A percentile compares a stretch with the other conserved stretches of the same genome.
Conservation (phyloP, 2,329 filamentous ascomycete species). For the Alternaria postmessia region DNA sequence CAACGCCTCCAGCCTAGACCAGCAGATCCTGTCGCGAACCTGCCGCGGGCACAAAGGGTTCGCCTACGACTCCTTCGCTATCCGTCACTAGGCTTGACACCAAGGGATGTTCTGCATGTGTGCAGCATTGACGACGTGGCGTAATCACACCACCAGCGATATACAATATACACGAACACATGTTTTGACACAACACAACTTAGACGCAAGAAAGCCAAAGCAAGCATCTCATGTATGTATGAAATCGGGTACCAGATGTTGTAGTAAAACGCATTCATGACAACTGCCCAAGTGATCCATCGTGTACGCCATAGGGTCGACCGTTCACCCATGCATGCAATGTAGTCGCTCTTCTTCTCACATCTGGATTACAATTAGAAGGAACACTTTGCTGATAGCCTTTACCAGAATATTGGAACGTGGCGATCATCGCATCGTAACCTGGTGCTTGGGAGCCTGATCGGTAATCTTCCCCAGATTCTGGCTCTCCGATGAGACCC, state of each 20-base stretch:
- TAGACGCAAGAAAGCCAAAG: neutral
- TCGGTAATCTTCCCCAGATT: conserved; percentile 4
- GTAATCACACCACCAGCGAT: neutral
- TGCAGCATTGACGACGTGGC: conserved; percentile 1
- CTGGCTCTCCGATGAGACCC: neutral
- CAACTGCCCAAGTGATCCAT: neutral
- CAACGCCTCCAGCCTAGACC: conserved; percentile 13
- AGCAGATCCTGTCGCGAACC: conserved; percentile 2
- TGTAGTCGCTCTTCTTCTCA: no score
- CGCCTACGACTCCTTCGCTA: conserved; percentile 9
- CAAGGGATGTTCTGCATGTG: conserved; percentile 1
- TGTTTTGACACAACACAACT: neutral
- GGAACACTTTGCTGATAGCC: neutral
- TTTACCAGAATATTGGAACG: conserved; percentile 1
- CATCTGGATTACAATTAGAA: neutral
- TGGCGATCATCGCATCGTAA: conserved; percentile 17
- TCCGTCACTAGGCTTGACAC: conserved; percentile 4
- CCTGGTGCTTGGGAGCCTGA: conserved; percentile 22
- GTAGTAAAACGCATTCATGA: neutral
- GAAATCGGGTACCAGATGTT: neutral
- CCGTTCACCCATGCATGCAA: neutral
- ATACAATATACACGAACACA: neutral
- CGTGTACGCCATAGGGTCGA: neutral
- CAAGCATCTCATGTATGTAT: neutral
- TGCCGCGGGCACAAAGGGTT: neutral